Percentiles rank a stretch among this genome's conserved stretches.
phyloP scores from a whole-genome alignment of 108 stramenopile species.

The Cafeteria roenbergensis region DNA sequence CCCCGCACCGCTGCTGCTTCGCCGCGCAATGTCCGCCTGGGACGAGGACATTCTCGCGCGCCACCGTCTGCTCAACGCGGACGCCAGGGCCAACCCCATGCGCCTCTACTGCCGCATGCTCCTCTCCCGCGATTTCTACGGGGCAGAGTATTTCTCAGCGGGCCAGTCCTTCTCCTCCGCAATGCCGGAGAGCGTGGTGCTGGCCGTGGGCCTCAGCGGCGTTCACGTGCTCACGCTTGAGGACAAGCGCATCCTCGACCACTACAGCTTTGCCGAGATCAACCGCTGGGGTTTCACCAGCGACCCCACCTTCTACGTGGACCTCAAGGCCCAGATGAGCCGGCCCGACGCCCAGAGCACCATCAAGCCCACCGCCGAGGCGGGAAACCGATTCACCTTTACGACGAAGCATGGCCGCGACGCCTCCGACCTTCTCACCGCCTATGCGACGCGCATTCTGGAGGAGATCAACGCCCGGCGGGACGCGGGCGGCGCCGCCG shows the following conservation, averaged over 20 bases:
- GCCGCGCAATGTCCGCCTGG: background rate
- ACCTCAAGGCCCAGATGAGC: too few relatives aligned
- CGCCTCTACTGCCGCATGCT: background rate
- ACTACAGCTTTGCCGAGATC: background rate
- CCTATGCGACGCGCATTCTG: background rate
- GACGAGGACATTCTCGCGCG: background rate
- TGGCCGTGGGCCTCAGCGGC: background rate
- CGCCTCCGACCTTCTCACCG: background rate
- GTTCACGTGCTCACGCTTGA: background rate
- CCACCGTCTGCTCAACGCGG: background rate
- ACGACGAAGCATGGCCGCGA: background rate
- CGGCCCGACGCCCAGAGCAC: too few relatives aligned
- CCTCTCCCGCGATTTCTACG: background rate
- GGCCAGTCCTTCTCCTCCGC: background rate
- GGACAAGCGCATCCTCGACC: background rate
- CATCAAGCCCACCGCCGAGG: background rate
- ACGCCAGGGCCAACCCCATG: background rate
- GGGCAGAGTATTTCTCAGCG: background rate
- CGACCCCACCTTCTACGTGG: background rate
- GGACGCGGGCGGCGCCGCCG: background rate
- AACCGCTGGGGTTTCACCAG: conserved; percentile 1
- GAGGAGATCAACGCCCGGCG: background rate
- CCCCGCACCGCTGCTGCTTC: background rate
- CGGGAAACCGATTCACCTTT: background rate
- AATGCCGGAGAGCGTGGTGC: background rate